Evolutionary conservation across 495 filamentous ascomycete genomes (phyloP), one percentile per base, ranked within the genome.

Genomic region (Durotheca rogersii): DNA sequence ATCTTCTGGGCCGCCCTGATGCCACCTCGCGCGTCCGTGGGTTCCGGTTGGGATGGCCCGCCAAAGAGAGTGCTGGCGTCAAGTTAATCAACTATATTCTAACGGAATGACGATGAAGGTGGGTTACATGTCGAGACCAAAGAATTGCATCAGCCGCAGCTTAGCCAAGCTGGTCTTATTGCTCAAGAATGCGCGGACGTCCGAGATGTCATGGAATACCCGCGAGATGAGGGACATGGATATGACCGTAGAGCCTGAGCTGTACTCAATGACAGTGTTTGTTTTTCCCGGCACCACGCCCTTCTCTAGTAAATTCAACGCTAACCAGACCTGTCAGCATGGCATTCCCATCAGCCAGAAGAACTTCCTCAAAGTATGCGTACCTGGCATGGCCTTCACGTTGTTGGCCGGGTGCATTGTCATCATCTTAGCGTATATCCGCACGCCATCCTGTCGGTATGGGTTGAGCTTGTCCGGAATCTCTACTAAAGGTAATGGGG

Each of bases 391-490:
- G 3, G 77, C 76, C 47, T 84, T 84, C 57, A 84, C 81, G 53
- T 83, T 84, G 44, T 83, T 79, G 27, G 80, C 79, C 12, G 81
- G 81, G 48, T 80, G 75, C 67, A 74, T 72, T 12, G 77, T 81
- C 71, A 84, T 73, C 77, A 84, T 76, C 66, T 84, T 84, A 10
- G 80, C 80, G 55, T 80, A 84, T 40, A 84, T 81, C 12, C 79
- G 72, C 7, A 84, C 77, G 3, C 76, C 78, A 76, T 84, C 78
- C 18, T 71, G 21, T 19, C 70, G 62, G 38, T 73, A 78, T 7
- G 81, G 80, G 47, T 84, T 84, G 47, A 84, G 60, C 31, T 69
- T 57, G 25, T 68, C 67, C 5, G 81, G 81, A 3, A 84, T 64
- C 63, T 84, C 81, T 11, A 84, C 80, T 6, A 84, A 67, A 6